Evolutionary conservation across 2,329 filamentous ascomycete species (phyloP).

Genomic region (Lasiodiplodia theobromae): DNA sequence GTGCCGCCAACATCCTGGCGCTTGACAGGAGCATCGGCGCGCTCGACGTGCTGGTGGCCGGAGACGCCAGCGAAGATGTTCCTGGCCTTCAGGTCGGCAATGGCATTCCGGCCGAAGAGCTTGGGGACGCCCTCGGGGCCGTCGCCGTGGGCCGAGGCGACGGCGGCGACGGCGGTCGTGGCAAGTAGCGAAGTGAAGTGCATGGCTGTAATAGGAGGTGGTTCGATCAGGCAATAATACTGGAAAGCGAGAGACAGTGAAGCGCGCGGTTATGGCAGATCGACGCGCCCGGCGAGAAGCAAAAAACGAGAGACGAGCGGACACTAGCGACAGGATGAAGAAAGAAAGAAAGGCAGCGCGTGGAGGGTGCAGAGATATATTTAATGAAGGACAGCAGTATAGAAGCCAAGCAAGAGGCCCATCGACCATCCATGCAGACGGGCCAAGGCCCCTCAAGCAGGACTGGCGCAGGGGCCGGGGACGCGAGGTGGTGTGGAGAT

Average conservation of each 20-base stretch:
- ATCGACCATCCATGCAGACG: conserved; percentile 20
- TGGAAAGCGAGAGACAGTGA: conserved; percentile 18
- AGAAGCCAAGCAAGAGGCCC: conserved; percentile 6
- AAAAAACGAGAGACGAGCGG: conserved; percentile 13
- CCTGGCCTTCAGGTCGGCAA: conserved; percentile 43
- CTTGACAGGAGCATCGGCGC: conserved; percentile 36
- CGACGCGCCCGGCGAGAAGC: conserved; percentile 1
- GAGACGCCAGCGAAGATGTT: conserved; percentile 39
- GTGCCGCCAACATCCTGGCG: conserved; percentile 41
- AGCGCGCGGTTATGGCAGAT: conserved; percentile 17
- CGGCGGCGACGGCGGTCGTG: conserved; percentile 40
- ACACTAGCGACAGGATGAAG: conserved; percentile 5
- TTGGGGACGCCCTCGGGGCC: conserved; percentile 40
- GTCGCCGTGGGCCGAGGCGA: conserved; percentile 41
- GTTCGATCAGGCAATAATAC: conserved; percentile 1
- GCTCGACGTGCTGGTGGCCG: conserved; percentile 35
- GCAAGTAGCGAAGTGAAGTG: conserved; percentile 41
- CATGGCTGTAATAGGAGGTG: conserved; percentile 37
- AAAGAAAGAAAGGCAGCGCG: background rate
- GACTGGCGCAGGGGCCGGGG: conserved; percentile 9
- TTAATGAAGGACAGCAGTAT: background rate
- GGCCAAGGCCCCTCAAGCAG: conserved; percentile 17
- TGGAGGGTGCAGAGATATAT: conserved; percentile 1
- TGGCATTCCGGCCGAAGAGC: conserved; percentile 44
- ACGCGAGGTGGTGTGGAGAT: conserved; percentile 7